Evolutionary conservation across 345 rosid genomes (phyloP).

Genomic region (Citrus reticulata): DNA sequence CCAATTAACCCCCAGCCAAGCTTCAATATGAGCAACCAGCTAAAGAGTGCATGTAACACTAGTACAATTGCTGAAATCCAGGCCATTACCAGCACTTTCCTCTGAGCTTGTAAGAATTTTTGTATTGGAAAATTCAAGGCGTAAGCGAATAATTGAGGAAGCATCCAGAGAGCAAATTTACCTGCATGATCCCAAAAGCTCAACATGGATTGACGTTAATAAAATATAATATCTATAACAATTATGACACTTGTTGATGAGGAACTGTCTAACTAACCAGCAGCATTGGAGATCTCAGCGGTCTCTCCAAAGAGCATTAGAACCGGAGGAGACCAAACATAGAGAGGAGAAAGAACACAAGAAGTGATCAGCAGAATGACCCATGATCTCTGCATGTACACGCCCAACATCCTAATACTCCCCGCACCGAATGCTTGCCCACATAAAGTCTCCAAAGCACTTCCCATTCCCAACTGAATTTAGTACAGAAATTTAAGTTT

Average conservation of each 20-base stretch:
- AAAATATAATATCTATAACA: not conserved
- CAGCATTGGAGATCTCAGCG: conserved; percentile 71
- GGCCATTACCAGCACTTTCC: conserved; percentile 83
- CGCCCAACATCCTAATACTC: conserved; percentile 65
- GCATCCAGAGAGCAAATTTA: conserved; percentile 85
- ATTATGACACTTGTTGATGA: not conserved
- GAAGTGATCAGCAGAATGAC: conserved; percentile 71
- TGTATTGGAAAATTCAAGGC: conserved; percentile 88
- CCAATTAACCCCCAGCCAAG: conserved; percentile 79
- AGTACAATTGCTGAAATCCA: conserved; percentile 66
- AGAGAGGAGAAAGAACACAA: conserved; percentile 53
- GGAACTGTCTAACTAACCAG: conserved; percentile 36
- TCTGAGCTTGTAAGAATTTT: conserved; percentile 83
- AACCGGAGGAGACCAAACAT: conserved; percentile 87
- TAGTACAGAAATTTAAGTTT: not conserved
- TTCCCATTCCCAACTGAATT: conserved; percentile 88
- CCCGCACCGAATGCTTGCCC: conserved; percentile 97
- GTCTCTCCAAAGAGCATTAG: conserved; percentile 70
- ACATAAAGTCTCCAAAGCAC: conserved; percentile 87
- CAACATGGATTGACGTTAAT: not conserved
- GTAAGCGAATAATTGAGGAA: conserved; percentile 83
- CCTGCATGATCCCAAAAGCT: conserved; percentile 35
- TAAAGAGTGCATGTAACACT: conserved; percentile 51
- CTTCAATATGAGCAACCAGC: conserved; percentile 80
- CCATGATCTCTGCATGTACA: conserved; percentile 98